Conservation (phyloP, 2,329 filamentous ascomycete genomes). For the Domatiomyces catenatus region DNA sequence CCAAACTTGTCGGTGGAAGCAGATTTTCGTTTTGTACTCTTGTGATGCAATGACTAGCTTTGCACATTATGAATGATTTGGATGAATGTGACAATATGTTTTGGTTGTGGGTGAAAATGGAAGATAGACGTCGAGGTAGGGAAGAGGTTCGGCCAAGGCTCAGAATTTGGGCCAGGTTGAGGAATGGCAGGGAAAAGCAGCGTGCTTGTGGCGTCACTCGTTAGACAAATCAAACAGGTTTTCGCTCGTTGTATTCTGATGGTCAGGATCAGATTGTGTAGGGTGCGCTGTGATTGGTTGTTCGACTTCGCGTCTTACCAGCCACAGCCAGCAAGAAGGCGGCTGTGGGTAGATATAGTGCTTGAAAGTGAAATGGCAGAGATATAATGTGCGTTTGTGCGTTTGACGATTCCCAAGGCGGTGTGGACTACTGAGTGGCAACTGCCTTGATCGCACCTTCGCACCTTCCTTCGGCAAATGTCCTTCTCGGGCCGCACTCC, state of each 20-base stretch:
- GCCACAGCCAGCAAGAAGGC: neutral
- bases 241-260: neutral
- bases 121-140: neutral
- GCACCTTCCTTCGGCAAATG: slow-evolving; percentile 29
- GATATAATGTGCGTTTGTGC: neutral
- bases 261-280: neutral
- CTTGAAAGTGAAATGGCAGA: neutral
- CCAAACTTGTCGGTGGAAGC: neutral
- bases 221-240: neutral
- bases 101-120: neutral
- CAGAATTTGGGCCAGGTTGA: neutral
- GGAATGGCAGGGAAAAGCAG: neutral
- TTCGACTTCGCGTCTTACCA: neutral
- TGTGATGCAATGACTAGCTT: neutral
- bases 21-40: neutral
- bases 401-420: neutral
- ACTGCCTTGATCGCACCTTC: no score
- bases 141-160: neutral
- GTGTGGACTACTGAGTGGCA: neutral
- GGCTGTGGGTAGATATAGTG: neutral
- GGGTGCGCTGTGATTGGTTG: neutral
- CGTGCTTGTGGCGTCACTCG: neutral
- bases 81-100: neutral
- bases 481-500: slow-evolving; percentile 58
- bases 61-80: neutral